phyloP scores from a whole-genome alignment of 768 basidiomycete genomes.

The Lentinula sp. region DNA sequence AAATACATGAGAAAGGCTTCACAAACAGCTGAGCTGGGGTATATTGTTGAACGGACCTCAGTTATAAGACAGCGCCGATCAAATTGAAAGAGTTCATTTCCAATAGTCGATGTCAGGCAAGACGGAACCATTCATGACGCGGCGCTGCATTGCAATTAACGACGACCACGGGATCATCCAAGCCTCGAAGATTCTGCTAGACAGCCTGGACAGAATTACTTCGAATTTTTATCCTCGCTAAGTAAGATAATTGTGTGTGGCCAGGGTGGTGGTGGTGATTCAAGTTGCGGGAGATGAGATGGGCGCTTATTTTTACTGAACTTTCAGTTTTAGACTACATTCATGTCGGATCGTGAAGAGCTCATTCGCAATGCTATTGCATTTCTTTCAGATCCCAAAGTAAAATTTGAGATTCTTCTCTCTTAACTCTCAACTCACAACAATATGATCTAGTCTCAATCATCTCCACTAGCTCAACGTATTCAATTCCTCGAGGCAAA shows the following conservation, averaged over 20 bases:
- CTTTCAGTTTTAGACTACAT: conserved; percentile 12
- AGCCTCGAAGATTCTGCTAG: neutral
- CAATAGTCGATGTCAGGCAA: neutral
- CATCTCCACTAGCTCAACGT: conserved; percentile 76
- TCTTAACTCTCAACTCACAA: neutral
- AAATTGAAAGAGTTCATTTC: neutral
- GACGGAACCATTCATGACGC: neutral
- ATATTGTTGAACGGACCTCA: neutral
- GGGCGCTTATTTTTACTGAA: neutral
- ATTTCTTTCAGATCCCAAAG: conserved; percentile 85
- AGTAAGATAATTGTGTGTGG: too few relatives aligned
- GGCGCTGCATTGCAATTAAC: neutral
- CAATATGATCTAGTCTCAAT: conserved; percentile 48
- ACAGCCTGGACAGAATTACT: neutral
- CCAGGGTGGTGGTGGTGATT: too few relatives aligned
- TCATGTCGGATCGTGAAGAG: conserved; percentile 58
- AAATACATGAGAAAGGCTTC: too few relatives aligned
- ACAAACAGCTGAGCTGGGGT: neutral
- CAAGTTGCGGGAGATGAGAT: neutral
- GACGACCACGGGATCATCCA: neutral
- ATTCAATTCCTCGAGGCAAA: conserved; percentile 95
- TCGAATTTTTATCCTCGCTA: neutral
- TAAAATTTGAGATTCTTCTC: conserved; percentile 18
- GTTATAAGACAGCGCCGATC: neutral
- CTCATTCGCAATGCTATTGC: conserved; percentile 76